Base-by-base conservation (phyloP, 225 moss, liverwort and hornwort species). In the Polytrichum commune region DNA sequence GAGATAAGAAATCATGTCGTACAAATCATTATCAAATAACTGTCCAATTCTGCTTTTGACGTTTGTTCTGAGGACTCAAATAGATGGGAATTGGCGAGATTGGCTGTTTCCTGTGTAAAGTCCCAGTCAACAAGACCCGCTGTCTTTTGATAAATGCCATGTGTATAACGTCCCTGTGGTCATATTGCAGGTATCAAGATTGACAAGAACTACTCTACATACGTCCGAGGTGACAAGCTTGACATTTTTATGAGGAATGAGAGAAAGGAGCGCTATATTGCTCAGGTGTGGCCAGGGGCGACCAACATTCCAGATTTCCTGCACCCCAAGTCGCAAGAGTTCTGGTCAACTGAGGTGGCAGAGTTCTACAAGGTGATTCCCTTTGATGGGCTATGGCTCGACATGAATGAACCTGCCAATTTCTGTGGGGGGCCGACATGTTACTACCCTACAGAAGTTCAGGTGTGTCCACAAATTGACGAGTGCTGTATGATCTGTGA, bases 321-420 rank as follows among this genome's bases (percentile, higher is more conserved):
- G 2, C 85, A 92, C 20, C 94, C 94, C 0, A 82, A 83, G 7
- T 83, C 90, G 33, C 77, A 83, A 22, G 83, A 90, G 32, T 92
- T 80, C 27, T 94, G 94, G 92, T 82, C 88, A 13, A 74, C 69
- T 27, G 92, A 94, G 63, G 85, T 94, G 19, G 76, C 87, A 0
- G 77, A 79, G 19, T 92, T 92, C 27, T 65, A 94, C 78, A 76
- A 87, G 68, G 70, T 85, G 24, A 78, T 90, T 38, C 88, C 85
- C 1, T 94, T 94, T 20, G 92, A 94, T 72, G 94, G 94, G n/a
- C 70, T 94, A 4, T 94, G 94, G 94, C 83, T 88, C 38, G 94
- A 94, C 76, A 94, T 94, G 94, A 94, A 94, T 33, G 94, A 94
- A 79, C 83, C 92, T 29, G 83, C 94, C 56, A 94, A 92, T 75